These are phyloP conservation scores for Eutreptiella sp. DNA, from an alignment of 208 protist genomes.

Conservation along the genomic window DNA sequence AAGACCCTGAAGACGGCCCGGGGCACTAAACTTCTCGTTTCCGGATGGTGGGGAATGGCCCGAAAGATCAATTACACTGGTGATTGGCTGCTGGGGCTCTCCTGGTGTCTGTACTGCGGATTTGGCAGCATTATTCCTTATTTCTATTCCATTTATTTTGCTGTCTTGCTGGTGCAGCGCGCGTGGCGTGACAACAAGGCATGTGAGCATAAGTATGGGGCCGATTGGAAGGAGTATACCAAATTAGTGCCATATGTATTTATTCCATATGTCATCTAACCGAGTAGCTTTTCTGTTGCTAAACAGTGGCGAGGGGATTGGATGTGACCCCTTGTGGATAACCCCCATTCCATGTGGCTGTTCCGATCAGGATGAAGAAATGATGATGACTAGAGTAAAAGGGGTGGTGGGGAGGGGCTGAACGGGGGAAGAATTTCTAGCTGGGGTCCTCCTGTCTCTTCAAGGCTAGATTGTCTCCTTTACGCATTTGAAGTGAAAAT, in stretches of 20 bases:
- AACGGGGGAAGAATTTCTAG: too few relatives aligned
- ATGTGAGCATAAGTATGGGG: slow-evolving; percentile 83
- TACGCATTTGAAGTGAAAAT: too few relatives aligned
- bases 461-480: too few relatives aligned
- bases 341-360: too few relatives aligned
- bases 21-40: slow-evolving; percentile 77
- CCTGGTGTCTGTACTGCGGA: slow-evolving; percentile 56
- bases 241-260: slow-evolving; percentile 71
- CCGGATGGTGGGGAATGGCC: slow-evolving; percentile 90
- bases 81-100: slow-evolving; percentile 78
- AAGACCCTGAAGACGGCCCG: slow-evolving; percentile 64
- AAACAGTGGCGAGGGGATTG: too few relatives aligned
- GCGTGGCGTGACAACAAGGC: slow-evolving; percentile 80
- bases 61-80: slow-evolving; percentile 94
- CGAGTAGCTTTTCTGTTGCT: too few relatives aligned
- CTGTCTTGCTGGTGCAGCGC: slow-evolving; percentile 80
- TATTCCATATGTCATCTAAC: slow-evolving; percentile 74
- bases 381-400: too few relatives aligned
- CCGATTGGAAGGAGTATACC: slow-evolving; percentile 79
- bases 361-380: too few relatives aligned
- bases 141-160: slow-evolving; percentile 89
- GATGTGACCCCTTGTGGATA: too few relatives aligned
- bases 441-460: too few relatives aligned
- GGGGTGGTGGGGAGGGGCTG: too few relatives aligned
- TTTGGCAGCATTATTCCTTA: slow-evolving; percentile 66